These are phyloP conservation scores for Crucibulum cyathiforme DNA, from an alignment of 1,284 basidiomycete species.

Conservation along the genomic window DNA sequence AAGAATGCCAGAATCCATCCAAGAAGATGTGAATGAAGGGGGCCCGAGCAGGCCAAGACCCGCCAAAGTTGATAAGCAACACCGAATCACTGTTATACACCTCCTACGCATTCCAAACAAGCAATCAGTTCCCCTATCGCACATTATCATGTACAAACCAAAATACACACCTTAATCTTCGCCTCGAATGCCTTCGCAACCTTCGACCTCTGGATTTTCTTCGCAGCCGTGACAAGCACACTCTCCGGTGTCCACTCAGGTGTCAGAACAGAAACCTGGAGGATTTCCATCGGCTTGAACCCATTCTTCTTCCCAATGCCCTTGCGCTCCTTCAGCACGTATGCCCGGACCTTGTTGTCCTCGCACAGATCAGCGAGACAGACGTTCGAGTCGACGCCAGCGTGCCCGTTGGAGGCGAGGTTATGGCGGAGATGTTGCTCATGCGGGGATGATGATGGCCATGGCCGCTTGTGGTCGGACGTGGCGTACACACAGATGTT, in stretches of 20 bases:
- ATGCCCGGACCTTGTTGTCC: slow-evolving; percentile 61
- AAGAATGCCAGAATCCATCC: too few relatives aligned
- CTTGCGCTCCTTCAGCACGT: slow-evolving; percentile 85
- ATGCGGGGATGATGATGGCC: slow-evolving; percentile 84
- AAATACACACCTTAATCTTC: slow-evolving; percentile 68
- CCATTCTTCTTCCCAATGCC: slow-evolving; percentile 84
- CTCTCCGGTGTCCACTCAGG: slow-evolving; percentile 91
- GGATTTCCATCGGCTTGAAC: slow-evolving; percentile 84
- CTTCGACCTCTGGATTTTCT: slow-evolving; percentile 86
- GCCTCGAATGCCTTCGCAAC: slow-evolving; percentile 72
- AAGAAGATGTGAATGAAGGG: too few relatives aligned
- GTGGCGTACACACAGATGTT: slow-evolving; percentile 92
- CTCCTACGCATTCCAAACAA: too few relatives aligned
- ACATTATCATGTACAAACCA: not conserved
- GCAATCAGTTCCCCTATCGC: too few relatives aligned
- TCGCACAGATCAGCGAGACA: slow-evolving; percentile 69
- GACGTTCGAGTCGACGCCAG: slow-evolving; percentile 11
- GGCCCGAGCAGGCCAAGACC: too few relatives aligned
- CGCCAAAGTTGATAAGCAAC: too few relatives aligned
- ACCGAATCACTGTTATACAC: too few relatives aligned
- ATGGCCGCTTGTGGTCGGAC: slow-evolving; percentile 84
- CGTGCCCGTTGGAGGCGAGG: slow-evolving; percentile 40
- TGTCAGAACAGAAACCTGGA: slow-evolving; percentile 82
- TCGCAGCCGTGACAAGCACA: slow-evolving; percentile 88
- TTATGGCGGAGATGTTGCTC: slow-evolving; percentile 74